Evolutionary conservation across 257 asterid genomes (phyloP).

Genomic region (Phtheirospermum japonicum): DNA sequence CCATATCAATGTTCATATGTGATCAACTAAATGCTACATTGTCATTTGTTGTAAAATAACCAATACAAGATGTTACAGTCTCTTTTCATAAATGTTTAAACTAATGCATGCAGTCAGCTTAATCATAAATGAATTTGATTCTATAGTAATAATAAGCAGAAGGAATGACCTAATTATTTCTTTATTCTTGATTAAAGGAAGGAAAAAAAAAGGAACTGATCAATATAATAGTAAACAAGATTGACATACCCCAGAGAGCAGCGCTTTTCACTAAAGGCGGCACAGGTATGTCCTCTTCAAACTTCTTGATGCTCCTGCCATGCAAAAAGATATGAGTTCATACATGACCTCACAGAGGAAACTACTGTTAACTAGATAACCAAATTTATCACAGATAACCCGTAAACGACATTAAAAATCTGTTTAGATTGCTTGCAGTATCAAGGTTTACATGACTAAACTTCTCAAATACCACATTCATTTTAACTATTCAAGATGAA

Average conservation of each 20-base stretch:
- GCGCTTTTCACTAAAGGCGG: too few species aligned
- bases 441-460: conserved; percentile 3
- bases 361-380: conserved; percentile 11
- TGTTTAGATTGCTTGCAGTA: too few species aligned
- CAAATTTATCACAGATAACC: background rate
- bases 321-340: conserved; percentile 8
- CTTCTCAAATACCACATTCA: background rate
- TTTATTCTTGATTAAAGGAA: background rate
- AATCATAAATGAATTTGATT: too few species aligned
- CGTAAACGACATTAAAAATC: background rate
- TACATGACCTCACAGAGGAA: background rate
- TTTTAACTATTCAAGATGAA: background rate
- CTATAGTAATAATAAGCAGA: conserved; percentile 3
- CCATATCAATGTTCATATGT: too few species aligned
- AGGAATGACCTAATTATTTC: conserved; percentile 4
- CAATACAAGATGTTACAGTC: too few species aligned
- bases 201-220: background rate
- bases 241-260: conserved; percentile 88
- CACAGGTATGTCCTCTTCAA: conserved; percentile 89
- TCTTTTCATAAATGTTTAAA: too few species aligned
- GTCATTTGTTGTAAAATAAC: too few species aligned
- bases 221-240: conserved; percentile 7
- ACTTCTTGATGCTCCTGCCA: conserved; percentile 75
- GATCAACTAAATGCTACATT: too few species aligned
- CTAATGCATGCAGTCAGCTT: too few species aligned